These are phyloP conservation scores for Leavenworthia alabamica DNA, from an alignment of 345 rosid species.

Conservation along the genomic window DNA sequence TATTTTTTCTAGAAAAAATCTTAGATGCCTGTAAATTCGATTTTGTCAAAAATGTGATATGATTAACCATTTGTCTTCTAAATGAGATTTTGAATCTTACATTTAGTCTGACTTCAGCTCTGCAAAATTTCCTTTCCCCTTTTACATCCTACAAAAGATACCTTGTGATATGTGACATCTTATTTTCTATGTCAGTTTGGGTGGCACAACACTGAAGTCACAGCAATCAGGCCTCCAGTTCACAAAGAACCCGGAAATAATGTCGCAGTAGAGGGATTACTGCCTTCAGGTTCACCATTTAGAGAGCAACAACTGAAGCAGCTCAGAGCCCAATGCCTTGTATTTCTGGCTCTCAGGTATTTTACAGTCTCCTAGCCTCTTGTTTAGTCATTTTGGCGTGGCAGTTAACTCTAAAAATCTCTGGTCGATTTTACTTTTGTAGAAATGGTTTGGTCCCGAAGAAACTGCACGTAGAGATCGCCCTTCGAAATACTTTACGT, in stretches of 20 bases:
- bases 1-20: not conserved
- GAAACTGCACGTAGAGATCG: slow-evolving; percentile 79
- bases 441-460: slow-evolving; percentile 77
- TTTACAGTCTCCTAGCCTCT: slow-evolving; percentile 8
- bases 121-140: not conserved
- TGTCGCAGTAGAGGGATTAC: slow-evolving; percentile 40
- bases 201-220: slow-evolving; percentile 42
- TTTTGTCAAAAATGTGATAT: not conserved
- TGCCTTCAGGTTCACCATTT: slow-evolving; percentile 54
- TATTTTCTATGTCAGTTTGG: slow-evolving; percentile 37
- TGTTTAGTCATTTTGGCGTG: slow-evolving; percentile 11
- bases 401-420: not conserved
- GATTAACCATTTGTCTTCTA: not conserved
- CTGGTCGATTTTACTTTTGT: slow-evolving; percentile 20
- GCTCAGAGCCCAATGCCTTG: slow-evolving; percentile 95
- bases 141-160: not conserved
- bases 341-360: slow-evolving; percentile 87
- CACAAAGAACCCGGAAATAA: slow-evolving; percentile 59
- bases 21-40: not conserved
- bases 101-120: not conserved
- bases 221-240: slow-evolving; percentile 41
- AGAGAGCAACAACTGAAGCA: slow-evolving; percentile 87
- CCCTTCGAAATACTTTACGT: slow-evolving; percentile 59
- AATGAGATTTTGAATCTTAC: not conserved
- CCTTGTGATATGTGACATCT: not conserved